Evolutionary conservation across 495 filamentous ascomycete genomes (phyloP), one percentile per base, ranked within the genome.

Genomic region (Daldinia loculata): DNA sequence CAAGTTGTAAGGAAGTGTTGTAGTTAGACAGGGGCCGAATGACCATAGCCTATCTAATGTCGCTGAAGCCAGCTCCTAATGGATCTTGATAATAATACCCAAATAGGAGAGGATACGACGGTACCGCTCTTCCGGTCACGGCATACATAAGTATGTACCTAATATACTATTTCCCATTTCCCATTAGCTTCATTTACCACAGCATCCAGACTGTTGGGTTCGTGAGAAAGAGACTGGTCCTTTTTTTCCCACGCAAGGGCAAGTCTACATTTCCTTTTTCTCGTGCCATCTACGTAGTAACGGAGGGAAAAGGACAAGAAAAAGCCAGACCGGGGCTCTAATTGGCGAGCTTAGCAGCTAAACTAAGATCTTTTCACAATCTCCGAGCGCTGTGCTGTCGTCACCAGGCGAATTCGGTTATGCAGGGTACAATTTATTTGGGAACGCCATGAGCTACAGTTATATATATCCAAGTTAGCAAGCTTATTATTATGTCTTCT

Each of bases 361-460:
- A n/a, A n/a, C 59, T 58, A 34, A 39, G 45, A 19, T 19, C 5
- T 51, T 51, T 51, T 51, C 43, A 59, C 19, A 67, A 71, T 71
- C 38, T 67, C 69, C 63, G 63, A 63, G 39, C 59, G 26, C 63
- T 50, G 59, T 27, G 55, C 34, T 41, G 45, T 67, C 45, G 55
- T 56, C 57, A 39, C 61, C 52, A 24, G 56, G 29, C 63, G 69
- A 62, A 60, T 63, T 71, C 69, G 63, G 52, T 57, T 71, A 71
- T 71, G 69, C 63, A 67, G 57, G 57, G 53, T 32, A 53, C 63
- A 52, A 60, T 59, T 59, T 26, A 30, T 66, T 63, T 62, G 50
- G 63, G 50, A 64, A 59, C 61, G 51, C 62, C 15, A 58, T 32
- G 43, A 39, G 27, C 34, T 36, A 36, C 32, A 34, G 6, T 27